phyloP scores from a whole-genome alignment of 768 basidiomycete species.

The Albatrellus ellisii region DNA sequence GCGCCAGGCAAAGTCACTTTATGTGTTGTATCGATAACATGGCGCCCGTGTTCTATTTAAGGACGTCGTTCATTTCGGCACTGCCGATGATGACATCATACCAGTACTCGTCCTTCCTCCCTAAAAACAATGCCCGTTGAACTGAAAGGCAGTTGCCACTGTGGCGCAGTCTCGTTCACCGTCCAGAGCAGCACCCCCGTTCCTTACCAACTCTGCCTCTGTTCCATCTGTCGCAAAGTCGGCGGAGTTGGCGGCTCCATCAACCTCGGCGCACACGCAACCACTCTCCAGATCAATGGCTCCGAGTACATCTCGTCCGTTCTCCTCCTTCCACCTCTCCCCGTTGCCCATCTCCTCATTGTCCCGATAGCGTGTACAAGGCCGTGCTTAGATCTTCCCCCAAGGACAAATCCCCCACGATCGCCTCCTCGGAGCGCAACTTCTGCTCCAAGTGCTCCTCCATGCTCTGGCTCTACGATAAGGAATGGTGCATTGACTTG shows the following conservation, averaged over 20 bases:
- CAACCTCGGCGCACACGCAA: slow-evolving; percentile 44
- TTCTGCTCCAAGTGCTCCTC: slow-evolving; percentile 52
- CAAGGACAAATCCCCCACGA: slow-evolving; percentile 27
- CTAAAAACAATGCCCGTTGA: slow-evolving; percentile 46
- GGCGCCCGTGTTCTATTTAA: too few species aligned
- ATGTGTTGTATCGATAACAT: too few species aligned
- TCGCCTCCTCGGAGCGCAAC: slow-evolving; percentile 44
- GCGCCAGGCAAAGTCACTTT: too few species aligned
- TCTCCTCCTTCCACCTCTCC: too few species aligned
- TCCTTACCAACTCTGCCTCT: slow-evolving; percentile 56
- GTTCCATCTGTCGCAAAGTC: slow-evolving; percentile 62
- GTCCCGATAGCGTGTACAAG: slow-evolving; percentile 38
- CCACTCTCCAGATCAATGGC: slow-evolving; percentile 39
- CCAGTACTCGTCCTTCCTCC: too few species aligned
- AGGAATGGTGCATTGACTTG: slow-evolving; percentile 28
- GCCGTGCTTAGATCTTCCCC: slow-evolving; percentile 46
- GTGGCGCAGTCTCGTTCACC: slow-evolving; percentile 22
- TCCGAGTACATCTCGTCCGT: slow-evolving; percentile 39
- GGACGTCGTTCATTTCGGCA: too few species aligned
- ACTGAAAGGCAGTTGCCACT: slow-evolving; percentile 28
- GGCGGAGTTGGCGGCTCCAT: slow-evolving; percentile 53
- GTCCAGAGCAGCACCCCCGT: slow-evolving; percentile 38
- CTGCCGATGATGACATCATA: too few species aligned
- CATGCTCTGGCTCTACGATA: slow-evolving; percentile 57
- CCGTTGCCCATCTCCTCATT: neutral